phyloP scores from a whole-genome alignment of 2,329 filamentous ascomycete genomes.

The Fusarium agapanthi region DNA sequence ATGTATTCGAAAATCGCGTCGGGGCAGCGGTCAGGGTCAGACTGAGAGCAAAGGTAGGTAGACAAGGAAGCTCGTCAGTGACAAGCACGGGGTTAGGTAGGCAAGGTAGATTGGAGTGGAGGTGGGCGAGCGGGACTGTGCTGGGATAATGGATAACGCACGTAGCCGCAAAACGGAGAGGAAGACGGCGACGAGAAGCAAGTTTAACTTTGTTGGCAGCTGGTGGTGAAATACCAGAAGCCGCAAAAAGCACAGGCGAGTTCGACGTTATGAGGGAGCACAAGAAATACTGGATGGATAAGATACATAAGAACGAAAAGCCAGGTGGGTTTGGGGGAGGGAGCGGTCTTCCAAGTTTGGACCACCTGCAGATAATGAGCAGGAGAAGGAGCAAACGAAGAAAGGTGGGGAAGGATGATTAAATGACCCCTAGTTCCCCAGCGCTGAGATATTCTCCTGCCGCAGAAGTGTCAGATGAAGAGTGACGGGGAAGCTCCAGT shows the following conservation, averaged over 20 bases:
- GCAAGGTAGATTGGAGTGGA: slow-evolving; percentile 30
- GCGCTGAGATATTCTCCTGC: slow-evolving; percentile 24
- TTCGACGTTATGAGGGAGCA: slow-evolving; percentile 19
- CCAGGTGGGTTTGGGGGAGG: slow-evolving; percentile 19
- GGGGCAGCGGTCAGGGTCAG: slow-evolving; percentile 37
- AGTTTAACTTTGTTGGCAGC: slow-evolving; percentile 11
- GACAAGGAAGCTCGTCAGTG: slow-evolving; percentile 27
- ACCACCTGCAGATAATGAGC: slow-evolving; percentile 24
- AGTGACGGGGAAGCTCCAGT: slow-evolving; percentile 25
- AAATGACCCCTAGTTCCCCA: slow-evolving; percentile 26
- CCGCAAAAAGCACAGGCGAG: slow-evolving; percentile 8
- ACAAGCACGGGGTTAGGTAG: slow-evolving; percentile 24
- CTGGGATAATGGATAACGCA: slow-evolving; percentile 23
- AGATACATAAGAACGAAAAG: slow-evolving; percentile 16
- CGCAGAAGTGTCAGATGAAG: slow-evolving; percentile 26
- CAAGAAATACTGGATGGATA: slow-evolving; percentile 21
- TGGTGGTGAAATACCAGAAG: slow-evolving; percentile 21
- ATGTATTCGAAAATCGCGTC: slow-evolving; percentile 36
- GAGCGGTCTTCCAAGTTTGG: slow-evolving; percentile 27
- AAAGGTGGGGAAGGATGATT: slow-evolving; percentile 41
- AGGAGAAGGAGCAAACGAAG: slow-evolving; percentile 34
- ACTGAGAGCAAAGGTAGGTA: slow-evolving; percentile 13
- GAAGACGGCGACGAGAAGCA: slow-evolving; percentile 8
- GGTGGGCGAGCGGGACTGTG: slow-evolving; percentile 25
- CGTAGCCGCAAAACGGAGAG: slow-evolving; percentile 28